Base-by-base conservation (phyloP, 495 filamentous ascomycete genomes). In the Usnea hakonensis region DNA sequence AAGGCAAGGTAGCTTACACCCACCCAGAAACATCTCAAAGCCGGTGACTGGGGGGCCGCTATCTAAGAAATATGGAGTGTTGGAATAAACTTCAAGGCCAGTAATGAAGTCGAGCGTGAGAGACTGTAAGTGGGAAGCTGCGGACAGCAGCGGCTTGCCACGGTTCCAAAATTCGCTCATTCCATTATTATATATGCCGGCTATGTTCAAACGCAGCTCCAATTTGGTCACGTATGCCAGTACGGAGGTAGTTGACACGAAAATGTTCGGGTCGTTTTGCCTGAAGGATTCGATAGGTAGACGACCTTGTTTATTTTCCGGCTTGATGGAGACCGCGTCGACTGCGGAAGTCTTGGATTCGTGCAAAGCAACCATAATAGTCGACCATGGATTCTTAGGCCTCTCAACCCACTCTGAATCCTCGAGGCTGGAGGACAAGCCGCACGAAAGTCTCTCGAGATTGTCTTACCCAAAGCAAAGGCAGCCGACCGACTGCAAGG, bases 271-370 rank as follows among this genome's bases (percentile, higher is more conserved):
- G 0, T 13, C 13, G 13, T 9, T 13, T n/a, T 7, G 9, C 3
- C 13, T 3, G 21, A 46, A 0, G 0, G 43, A n/a, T 23, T 8
- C 1, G 21, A 46, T 11, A 23, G 43, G 43, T 46, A 46, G 43
- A 26, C 10, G 1, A 11, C 11, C 5, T 0, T 10, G 0, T 0
- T 1, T 7, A 11, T 26, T 3, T 13, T 0, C 14, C 14, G 43
- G 43, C 21, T 26, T 7, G 9, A 46, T 26, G 21, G 21, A 26
- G 21, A 46, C 6, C 2, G 21, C 26, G 9, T 26, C 1, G 2
- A 46, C 14, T 26, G 43, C 11, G 8, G 9, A 9, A 14, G 10
- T 16, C 21, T n/a, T 4, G 14, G 43, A 46, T 3, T 11, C 26
- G 21, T 26, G 21, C 43, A 46, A 26, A 4, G 43, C 13, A 5